phyloP scores from a whole-genome alignment of 257 asterid genomes.

The Nicotiana knightiana region DNA sequence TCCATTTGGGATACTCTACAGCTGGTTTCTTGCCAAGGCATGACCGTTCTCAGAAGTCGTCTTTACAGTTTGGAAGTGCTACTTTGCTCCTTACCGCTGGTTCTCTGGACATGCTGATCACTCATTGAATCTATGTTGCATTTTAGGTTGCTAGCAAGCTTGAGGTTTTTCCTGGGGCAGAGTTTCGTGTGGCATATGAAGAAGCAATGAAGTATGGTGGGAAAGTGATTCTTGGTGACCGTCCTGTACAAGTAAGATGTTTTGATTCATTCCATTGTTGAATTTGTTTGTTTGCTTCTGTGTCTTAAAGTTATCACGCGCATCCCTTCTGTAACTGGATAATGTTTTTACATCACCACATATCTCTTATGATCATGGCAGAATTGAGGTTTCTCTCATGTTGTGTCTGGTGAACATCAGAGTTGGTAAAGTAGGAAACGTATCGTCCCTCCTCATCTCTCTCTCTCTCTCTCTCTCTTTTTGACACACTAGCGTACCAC shows the following conservation, averaged over 20 bases:
- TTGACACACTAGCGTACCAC: neutral
- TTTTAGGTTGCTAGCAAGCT: slow-evolving; percentile 80
- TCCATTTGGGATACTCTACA: slow-evolving; percentile 78
- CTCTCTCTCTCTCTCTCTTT: neutral
- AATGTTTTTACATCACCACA: neutral
- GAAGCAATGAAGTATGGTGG: slow-evolving; percentile 93
- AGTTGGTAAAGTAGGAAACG: neutral
- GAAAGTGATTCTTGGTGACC: slow-evolving; percentile 90
- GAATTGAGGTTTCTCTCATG: neutral
- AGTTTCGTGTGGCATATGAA: slow-evolving; percentile 91
- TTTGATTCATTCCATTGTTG: neutral
- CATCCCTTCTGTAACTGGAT: neutral
- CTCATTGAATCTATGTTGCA: neutral
- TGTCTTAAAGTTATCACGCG: neutral
- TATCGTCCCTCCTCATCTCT: neutral
- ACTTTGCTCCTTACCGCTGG: neutral
- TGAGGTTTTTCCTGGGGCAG: slow-evolving; percentile 91
- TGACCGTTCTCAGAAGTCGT: slow-evolving; percentile 13
- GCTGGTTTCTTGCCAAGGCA: slow-evolving; percentile 99
- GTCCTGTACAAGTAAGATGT: slow-evolving; percentile 72
- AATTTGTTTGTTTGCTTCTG: neutral
- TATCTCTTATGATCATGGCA: neutral
- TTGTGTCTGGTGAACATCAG: neutral
- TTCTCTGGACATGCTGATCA: neutral
- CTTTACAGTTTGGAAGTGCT: neutral